phyloP scores from a whole-genome alignment of 163 green algal genomes.

The Scenedesmus sp. region DNA sequence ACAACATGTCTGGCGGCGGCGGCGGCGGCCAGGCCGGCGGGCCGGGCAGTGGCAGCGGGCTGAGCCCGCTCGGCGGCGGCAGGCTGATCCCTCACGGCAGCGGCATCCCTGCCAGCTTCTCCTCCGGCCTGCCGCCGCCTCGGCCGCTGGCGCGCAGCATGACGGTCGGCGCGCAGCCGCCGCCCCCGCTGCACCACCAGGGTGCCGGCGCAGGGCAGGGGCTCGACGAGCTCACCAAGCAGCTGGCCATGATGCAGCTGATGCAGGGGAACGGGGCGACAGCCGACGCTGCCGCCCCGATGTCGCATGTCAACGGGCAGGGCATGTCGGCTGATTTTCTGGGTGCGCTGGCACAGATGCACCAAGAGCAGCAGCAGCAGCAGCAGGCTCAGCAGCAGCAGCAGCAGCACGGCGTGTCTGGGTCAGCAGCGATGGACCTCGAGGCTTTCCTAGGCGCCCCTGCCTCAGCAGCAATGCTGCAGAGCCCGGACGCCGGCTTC shows the following conservation, averaged over 20 bases:
- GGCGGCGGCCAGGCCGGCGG: background rate
- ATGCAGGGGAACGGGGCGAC: slow-evolving; percentile 32
- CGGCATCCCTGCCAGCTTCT: slow-evolving; percentile 2
- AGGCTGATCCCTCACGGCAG: slow-evolving; percentile 13
- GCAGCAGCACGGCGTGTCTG: background rate
- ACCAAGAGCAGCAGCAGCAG: slow-evolving; percentile 45
- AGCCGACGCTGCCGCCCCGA: background rate
- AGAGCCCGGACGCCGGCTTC: background rate
- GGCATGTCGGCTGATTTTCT: slow-evolving; percentile 11
- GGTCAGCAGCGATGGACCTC: slow-evolving; percentile 9
- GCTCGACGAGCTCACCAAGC: slow-evolving; percentile 33
- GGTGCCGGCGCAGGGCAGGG: background rate
- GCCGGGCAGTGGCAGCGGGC: background rate
- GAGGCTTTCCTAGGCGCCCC: background rate
- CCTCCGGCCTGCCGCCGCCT: background rate
- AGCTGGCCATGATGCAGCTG: slow-evolving; percentile 52
- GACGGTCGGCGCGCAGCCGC: background rate
- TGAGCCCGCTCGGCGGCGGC: slow-evolving; percentile 8
- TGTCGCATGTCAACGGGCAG: slow-evolving; percentile 4
- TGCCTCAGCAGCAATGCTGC: background rate
- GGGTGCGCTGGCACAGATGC: background rate
- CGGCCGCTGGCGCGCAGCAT: slow-evolving; percentile 18
- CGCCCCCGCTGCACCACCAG: background rate
- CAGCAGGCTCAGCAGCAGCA: slow-evolving; percentile 17
- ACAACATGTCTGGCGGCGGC: background rate